Evolutionary conservation across 306 rosid species (phyloP).

Genomic region (Psophocarpus tetragonolobus): DNA sequence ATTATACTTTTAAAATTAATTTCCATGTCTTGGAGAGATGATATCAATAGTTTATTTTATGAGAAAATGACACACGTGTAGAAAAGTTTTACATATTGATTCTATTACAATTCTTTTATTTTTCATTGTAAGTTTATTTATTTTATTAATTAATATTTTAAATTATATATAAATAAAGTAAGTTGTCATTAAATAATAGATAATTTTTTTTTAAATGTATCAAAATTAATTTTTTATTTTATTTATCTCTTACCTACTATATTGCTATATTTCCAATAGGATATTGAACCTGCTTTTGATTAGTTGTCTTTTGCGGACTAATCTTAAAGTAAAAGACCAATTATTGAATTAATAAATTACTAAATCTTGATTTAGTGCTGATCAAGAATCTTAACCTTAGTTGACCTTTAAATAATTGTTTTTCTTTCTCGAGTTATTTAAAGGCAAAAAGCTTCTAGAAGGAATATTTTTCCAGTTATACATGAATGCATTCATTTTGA

Average conservation of each 20-base stretch:
- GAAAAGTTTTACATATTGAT: too few relatives aligned
- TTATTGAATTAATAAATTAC: constrained; percentile 20
- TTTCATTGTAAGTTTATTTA: too few relatives aligned
- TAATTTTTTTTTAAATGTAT: too few relatives aligned
- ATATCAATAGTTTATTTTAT: constrained; percentile 1
- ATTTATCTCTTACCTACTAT: neutral
- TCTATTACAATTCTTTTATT: too few relatives aligned
- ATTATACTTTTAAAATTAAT: constrained; percentile 6
- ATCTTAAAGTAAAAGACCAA: neutral
- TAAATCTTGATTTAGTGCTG: neutral
- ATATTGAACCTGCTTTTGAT: constrained; percentile 1
- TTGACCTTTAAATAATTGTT: constrained; percentile 18
- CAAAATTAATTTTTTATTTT: too few relatives aligned
- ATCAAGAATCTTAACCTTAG: constrained; percentile 21
- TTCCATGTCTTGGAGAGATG: constrained; percentile 42
- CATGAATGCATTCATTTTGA: neutral
- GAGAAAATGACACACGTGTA: too few relatives aligned
- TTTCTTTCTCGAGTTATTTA: neutral
- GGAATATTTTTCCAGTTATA: neutral
- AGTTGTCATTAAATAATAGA: too few relatives aligned
- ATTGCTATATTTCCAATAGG: neutral
- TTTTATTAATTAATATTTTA: too few relatives aligned
- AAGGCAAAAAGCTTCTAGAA: constrained; percentile 25
- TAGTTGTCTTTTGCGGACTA: constrained; percentile 24
- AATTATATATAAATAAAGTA: too few relatives aligned